A percentile compares a stretch with the other conserved stretches of the same genome.
phyloP scores from a whole-genome alignment of 106 monocot species.

The Acorus calamus region DNA sequence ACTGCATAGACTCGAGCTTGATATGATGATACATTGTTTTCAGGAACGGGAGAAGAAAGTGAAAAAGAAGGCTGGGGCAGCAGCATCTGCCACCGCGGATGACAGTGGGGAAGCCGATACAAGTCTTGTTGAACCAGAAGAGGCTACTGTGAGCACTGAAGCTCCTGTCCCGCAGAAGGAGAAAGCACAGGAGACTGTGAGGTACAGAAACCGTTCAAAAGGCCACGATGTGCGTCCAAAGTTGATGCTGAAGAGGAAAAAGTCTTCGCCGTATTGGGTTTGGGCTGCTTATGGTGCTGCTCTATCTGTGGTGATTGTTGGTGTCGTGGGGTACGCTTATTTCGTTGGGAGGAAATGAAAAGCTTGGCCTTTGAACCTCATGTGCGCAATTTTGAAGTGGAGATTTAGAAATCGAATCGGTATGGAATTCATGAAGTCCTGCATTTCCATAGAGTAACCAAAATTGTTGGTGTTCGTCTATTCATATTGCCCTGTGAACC shows the following conservation, averaged over 20 bases:
- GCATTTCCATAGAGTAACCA: no score
- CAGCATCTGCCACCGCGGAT: constrained; percentile 9
- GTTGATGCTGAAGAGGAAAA: constrained; percentile 60
- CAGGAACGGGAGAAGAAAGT: constrained; percentile 78
- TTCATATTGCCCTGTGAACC: no score
- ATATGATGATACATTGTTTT: no score
- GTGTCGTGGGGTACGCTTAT: constrained; percentile 17
- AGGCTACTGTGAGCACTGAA: constrained; percentile 21
- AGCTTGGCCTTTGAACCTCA: no score
- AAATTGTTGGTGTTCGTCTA: no score
- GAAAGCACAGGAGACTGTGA: constrained; percentile 30
- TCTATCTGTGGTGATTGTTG: constrained; percentile 14
- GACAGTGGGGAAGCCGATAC: constrained; percentile 32
- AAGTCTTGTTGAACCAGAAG: constrained; percentile 31
- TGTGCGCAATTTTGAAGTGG: no score
- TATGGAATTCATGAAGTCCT: no score
- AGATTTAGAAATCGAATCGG: no score
- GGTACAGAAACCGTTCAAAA: constrained; percentile 17
- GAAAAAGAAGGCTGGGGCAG: constrained; percentile 53
- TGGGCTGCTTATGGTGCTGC: constrained; percentile 37
- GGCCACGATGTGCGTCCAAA: constrained; percentile 28
- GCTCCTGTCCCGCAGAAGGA: constrained; percentile 12
- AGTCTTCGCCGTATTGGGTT: constrained; percentile 34
- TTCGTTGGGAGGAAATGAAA: background rate
- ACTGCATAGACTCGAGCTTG: no score